phyloP scores from a whole-genome alignment of 257 asterid genomes.

The Solanum medicagineum region DNA sequence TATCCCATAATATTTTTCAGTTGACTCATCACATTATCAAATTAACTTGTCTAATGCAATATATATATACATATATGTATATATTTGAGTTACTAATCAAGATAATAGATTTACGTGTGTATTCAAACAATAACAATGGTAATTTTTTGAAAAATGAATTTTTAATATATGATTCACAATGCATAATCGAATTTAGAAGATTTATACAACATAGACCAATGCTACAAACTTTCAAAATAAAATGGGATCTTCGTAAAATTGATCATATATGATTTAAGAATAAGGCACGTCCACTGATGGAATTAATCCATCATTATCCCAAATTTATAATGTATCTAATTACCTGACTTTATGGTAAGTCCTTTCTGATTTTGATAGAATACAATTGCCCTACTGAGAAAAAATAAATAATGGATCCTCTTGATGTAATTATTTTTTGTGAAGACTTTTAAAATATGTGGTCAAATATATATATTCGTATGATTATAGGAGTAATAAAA shows the following conservation, averaged over 20 bases:
- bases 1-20: neutral
- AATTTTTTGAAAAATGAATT: neutral
- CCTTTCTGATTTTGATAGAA: neutral
- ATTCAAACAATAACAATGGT: too few relatives aligned
- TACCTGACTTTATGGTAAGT: neutral
- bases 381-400: neutral
- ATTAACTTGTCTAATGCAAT: neutral
- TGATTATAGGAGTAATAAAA: too few relatives aligned
- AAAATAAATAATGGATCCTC: neutral
- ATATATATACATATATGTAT: too few relatives aligned
- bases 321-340: neutral
- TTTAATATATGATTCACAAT: neutral
- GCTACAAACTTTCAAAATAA: too few relatives aligned
- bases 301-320: neutral
- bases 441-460: neutral
- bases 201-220: neutral
- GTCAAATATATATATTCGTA: too few relatives aligned
- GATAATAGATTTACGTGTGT: too few relatives aligned
- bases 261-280: neutral
- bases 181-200: neutral
- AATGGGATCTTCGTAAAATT: too few relatives aligned
- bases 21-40: neutral
- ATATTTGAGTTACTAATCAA: too few relatives aligned
- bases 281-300: neutral
- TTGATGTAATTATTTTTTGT: neutral